phyloP scores from a whole-genome alignment of 345 rosid species.

The Draba incana region DNA sequence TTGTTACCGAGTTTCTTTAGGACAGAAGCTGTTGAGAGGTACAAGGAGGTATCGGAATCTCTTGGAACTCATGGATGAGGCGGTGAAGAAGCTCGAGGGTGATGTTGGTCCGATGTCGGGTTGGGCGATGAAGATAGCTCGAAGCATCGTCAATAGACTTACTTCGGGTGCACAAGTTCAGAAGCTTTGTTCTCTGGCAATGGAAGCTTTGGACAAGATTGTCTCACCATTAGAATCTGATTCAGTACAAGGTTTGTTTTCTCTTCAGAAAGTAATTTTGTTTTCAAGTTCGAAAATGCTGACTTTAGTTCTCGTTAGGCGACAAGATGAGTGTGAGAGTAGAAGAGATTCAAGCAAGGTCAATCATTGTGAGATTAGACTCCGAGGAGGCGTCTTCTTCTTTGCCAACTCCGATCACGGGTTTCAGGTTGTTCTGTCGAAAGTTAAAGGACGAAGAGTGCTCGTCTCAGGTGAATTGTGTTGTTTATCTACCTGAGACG shows the following conservation, averaged over 20 bases:
- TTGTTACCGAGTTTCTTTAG: slow-evolving; percentile 78
- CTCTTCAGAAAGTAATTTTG: neutral
- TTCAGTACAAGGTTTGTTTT: slow-evolving; percentile 36
- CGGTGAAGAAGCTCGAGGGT: slow-evolving; percentile 75
- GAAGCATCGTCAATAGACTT: slow-evolving; percentile 90
- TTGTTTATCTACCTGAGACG: slow-evolving; percentile 53
- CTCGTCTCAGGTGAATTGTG: slow-evolving; percentile 62
- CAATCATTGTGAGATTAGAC: slow-evolving; percentile 60
- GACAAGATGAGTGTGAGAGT: slow-evolving; percentile 41
- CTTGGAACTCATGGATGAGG: slow-evolving; percentile 65
- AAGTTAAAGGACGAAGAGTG: slow-evolving; percentile 50
- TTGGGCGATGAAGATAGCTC: slow-evolving; percentile 78
- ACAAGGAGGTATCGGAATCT: slow-evolving; percentile 57
- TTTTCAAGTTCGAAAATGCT: slow-evolving; percentile 13
- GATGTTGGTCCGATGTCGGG: slow-evolving; percentile 90
- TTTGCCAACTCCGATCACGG: slow-evolving; percentile 33
- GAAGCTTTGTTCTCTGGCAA: slow-evolving; percentile 66
- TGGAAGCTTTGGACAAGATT: slow-evolving; percentile 65
- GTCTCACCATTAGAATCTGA: slow-evolving; percentile 37
- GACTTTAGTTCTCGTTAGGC: slow-evolving; percentile 11
- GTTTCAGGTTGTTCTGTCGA: slow-evolving; percentile 71
- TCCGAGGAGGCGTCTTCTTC: slow-evolving; percentile 46
- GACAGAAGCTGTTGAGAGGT: slow-evolving; percentile 72
- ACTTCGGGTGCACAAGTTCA: slow-evolving; percentile 77
- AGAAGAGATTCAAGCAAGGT: slow-evolving; percentile 65